A percentile compares a stretch with the other conserved stretches of the same genome.
Conservation (phyloP, 1,284 basidiomycete genomes). For the Austropuccinia psidii region DNA sequence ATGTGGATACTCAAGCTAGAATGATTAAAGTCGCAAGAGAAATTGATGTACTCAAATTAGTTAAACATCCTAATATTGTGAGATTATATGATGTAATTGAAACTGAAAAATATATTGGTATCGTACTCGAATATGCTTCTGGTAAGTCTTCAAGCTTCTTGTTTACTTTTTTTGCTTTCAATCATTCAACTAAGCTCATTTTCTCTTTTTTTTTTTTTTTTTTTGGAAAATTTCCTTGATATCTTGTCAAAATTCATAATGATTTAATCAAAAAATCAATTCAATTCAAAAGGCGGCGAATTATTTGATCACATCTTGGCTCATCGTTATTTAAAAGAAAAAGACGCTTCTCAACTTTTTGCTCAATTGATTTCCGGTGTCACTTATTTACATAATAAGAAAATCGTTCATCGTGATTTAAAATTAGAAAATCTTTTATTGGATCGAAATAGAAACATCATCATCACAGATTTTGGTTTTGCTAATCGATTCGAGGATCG, state of each 20-base stretch:
- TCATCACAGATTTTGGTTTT: conserved; percentile 99
- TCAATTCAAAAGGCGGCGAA: no score
- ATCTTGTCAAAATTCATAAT: background rate
- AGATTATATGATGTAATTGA: conserved; percentile 97
- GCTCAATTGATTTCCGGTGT: conserved; percentile 98
- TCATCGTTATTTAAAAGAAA: conserved; percentile 91
- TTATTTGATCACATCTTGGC: conserved; percentile 98
- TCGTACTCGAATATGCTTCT: conserved; percentile 96
- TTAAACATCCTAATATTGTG: conserved; percentile 98
- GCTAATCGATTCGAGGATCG: conserved; percentile 93
- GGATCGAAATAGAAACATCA: conserved; percentile 94
- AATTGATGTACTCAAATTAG: conserved; percentile 89
- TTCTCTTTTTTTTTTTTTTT: background rate
- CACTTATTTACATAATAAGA: conserved; percentile 97
- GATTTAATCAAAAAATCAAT: conserved; percentile 41
- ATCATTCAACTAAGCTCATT: background rate
- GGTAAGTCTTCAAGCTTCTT: conserved; percentile 47
- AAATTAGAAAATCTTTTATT: conserved; percentile 97
- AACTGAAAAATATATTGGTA: conserved; percentile 99
- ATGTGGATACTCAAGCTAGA: conserved; percentile 73
- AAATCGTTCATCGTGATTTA: conserved; percentile 97
- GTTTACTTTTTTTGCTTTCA: background rate
- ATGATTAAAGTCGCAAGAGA: conserved; percentile 96
- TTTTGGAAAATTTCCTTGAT: background rate
- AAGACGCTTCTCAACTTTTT: conserved; percentile 90